phyloP scores from a whole-genome alignment of 257 asterid genomes.

The Fraxinus cuspidata region DNA sequence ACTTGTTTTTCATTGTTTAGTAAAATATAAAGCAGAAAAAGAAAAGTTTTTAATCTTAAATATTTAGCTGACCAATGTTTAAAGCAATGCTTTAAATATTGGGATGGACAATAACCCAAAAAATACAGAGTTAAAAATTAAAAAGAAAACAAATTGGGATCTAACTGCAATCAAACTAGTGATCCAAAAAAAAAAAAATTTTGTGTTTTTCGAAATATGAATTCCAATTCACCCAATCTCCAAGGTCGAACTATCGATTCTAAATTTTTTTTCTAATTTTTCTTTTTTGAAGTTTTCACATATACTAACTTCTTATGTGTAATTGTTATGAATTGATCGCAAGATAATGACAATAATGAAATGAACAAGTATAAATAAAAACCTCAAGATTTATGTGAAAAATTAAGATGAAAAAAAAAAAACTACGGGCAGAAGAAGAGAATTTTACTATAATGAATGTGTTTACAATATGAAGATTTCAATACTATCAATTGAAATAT shows the following conservation, averaged over 20 bases:
- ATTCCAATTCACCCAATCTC: neutral
- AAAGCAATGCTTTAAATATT: too few species aligned
- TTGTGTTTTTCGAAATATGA: too few species aligned
- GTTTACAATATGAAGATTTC: too few species aligned
- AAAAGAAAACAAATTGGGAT: neutral
- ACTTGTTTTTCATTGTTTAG: neutral
- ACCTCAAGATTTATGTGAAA: too few species aligned
- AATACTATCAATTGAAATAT: too few species aligned
- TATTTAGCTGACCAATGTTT: neutral
- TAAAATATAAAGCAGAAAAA: neutral
- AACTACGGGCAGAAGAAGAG: too few species aligned
- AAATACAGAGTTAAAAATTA: neutral
- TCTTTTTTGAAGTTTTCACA: neutral
- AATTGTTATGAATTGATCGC: too few species aligned
- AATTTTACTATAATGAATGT: too few species aligned
- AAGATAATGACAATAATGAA: too few species aligned
- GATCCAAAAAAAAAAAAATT: too few species aligned
- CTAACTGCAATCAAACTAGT: neutral
- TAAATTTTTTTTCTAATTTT: neutral
- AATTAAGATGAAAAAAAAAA: too few species aligned
- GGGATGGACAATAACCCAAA: neutral
- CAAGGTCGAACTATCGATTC: neutral
- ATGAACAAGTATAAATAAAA: too few species aligned
- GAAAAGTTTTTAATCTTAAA: neutral
- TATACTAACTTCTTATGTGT: neutral